Evolutionary conservation across 2,329 filamentous ascomycete species (phyloP), one percentile per base, ranked within the genome.

Genomic region (Epichloe uncinata): DNA sequence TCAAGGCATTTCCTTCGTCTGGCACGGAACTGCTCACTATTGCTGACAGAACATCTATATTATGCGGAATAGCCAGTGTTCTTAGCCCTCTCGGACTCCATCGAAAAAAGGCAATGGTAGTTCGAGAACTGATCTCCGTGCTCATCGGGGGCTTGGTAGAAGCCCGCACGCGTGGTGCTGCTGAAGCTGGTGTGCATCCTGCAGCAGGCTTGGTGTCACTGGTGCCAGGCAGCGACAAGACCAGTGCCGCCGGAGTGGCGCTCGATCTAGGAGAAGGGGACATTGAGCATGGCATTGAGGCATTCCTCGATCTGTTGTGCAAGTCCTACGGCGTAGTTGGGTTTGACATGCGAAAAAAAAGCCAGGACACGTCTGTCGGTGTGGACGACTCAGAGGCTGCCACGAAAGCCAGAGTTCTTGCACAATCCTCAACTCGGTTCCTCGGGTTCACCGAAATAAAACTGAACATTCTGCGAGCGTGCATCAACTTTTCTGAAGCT

Each of bases 161-260:
- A 66, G 93, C 93, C 15, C 79, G 93, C 38, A 96, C 94, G 44
- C 78, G 91, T 45, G 91, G 91, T 34, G 93, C 93, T 40, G 90
- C 93, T n/a, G 93, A 97, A 62, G 87, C 93, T 60, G 93, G 91
- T 3, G 87, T 98, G 36, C 91, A 97, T 67, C 93, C 93, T 40
- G 91, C 91, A 16, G 88, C 91, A 9, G 90, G 88, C 0, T 71
- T 96, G 47, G 82, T 88, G 26, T 82, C 84, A 12, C 70, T 93
- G 33, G 84, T 81, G 55, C 70, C 77, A 11, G 65, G 69, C 3
- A 71, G 69, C 50, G 71, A 73, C 1, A 73, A 73, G 41, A 66
- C 64, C 18, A 73, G 71, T 51, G 75, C 75, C 9, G 69, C 73
- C 7, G 71, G 75, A 35, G 76, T 73, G 2, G 51, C 51, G 15